Conservation (phyloP, 2,329 filamentous ascomycete genomes). For the Clarireedia paspali region DNA sequence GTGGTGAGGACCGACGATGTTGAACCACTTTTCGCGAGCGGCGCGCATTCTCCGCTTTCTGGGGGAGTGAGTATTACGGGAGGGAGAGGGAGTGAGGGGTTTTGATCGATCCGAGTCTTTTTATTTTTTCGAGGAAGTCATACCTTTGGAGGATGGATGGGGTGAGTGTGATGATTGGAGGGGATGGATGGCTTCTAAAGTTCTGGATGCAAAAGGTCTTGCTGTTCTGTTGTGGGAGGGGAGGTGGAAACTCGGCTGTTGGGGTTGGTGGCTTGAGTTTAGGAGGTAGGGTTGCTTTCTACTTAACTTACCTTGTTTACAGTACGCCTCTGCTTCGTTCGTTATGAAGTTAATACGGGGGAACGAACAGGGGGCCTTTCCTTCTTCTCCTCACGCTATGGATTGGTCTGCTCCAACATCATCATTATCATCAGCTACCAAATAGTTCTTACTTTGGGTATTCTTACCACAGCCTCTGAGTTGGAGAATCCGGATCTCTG, state of each 20-base stretch:
- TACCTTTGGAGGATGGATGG: conserved; percentile 21
- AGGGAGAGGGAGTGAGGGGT: conserved; percentile 38
- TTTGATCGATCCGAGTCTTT: conserved; percentile 38
- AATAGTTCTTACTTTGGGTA: conserved; percentile 11
- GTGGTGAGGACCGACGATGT: background rate
- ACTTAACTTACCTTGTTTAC: conserved; percentile 12
- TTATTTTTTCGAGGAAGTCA: conserved; percentile 16
- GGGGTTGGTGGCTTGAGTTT: conserved; percentile 21
- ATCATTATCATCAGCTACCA: conserved; percentile 15
- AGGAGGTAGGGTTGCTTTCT: conserved; percentile 12
- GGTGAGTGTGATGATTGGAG: conserved; percentile 25
- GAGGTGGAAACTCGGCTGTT: conserved; percentile 23
- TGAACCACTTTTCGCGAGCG: conserved; percentile 16
- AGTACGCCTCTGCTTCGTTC: background rate
- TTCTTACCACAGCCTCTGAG: conserved; percentile 10
- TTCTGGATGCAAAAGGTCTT: conserved; percentile 24
- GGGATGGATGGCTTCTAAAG: conserved; percentile 27
- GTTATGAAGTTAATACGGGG: background rate
- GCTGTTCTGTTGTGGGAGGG: conserved; percentile 34
- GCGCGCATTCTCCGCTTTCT: conserved; percentile 26
- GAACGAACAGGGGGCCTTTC: conserved; percentile 13
- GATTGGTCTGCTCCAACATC: conserved; percentile 15
- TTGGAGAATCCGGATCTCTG: conserved; percentile 12
- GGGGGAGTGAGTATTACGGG: conserved; percentile 43
- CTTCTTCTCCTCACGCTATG: conserved; percentile 15